Evolutionary conservation across 345 rosid genomes (phyloP), one percentile per base, ranked within the genome.

Genomic region (Gossypium bickii): DNA sequence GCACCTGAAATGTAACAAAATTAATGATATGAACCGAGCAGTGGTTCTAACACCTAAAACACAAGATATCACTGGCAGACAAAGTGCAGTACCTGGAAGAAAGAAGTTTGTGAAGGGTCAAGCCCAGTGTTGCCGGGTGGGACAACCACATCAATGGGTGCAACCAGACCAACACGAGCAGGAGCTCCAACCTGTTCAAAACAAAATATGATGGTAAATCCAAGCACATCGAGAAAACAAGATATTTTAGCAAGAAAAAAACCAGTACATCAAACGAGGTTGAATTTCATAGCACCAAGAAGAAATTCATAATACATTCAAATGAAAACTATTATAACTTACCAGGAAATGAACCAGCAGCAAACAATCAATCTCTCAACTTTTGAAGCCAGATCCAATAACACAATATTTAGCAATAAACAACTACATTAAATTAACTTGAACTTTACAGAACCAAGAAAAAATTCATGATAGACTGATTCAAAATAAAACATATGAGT

Each of bases 71-170:
- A 3, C 9, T 0, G 0, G 29, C 8, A 22, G 22, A 9, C 47
- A 55, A 10, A 41, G 44, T 34, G 24, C 0, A 70, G 62, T 12
- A 86, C 98, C 97, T 94, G 97, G 87, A 94, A 94, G 87, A 94
- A 94, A 56, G 97, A 94, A 12, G 98, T 94, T 83, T 94, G 98
- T 2, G 98, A 94, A 0, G 97, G 98, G 78, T 94, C 98, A 17
- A 94, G 97, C 47, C 98, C 97, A 2, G 97, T 90, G 87, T 92
- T 94, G 64, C 98, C 98, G 16, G 98, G 98, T 61, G 91, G 98
- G 38, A 94, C 98, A 65, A 92, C 89, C 51, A 94, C 97, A 85
- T 94, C 98, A 43, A 87, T 89, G 60, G 98, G 97, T 7, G 98
- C 97, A 44, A 94, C 86, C 77, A 94, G 79, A 74, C 98, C 98